Base-by-base conservation (phyloP, 2,329 filamentous ascomycete genomes). In the Periconia digitata region DNA sequence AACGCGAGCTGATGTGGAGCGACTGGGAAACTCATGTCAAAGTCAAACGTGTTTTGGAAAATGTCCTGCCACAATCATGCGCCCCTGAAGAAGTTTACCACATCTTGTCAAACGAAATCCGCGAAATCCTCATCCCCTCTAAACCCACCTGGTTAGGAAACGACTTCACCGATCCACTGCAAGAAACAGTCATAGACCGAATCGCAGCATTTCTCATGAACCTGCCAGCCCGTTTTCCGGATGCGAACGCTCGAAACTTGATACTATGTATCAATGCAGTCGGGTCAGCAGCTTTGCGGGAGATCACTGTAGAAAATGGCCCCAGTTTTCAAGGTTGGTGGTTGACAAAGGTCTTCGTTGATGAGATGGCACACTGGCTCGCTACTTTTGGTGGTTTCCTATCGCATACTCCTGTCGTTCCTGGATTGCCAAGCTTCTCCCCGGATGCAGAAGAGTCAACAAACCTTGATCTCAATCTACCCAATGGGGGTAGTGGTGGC, bases 271-370 rank as follows among this genome's bases (percentile, higher is more conserved):
- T 92, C 35, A 86, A 90, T 59, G 81, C 85, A 20, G 77, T 94
- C 18, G 86, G 89, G 12, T 90, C 87, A 7, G 85, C 87, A 17
- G 86, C 89, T 16, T 84, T 94, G 76, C 81, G 90, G 46, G 90
- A 95, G 60, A 81, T 95, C 48, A 94, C 89, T 0, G 85, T 94
- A 43, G 80, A 84, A 35, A 85, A 88, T 55, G 88, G 87, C 16
- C 84, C 86, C 64, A 92, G 87, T 63, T 95, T 92, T 64, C 87
- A 89, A n/a, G 86, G 88, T 6, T 95, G 90, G 90, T 94, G 89
- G 89, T 89, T 96, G 49, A 91, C 91, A 3, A 96, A 96, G 69
- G 92, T 92, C 49, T 97, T 92, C 79, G 83, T 96, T 44, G 92
- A 96, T 64, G 92, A 97, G 74, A 95, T 95, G 89, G 84, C 91